These are phyloP conservation scores for Kuraishia floccosa DNA, from an alignment of 805 yeast species.

Conservation along the genomic window DNA sequence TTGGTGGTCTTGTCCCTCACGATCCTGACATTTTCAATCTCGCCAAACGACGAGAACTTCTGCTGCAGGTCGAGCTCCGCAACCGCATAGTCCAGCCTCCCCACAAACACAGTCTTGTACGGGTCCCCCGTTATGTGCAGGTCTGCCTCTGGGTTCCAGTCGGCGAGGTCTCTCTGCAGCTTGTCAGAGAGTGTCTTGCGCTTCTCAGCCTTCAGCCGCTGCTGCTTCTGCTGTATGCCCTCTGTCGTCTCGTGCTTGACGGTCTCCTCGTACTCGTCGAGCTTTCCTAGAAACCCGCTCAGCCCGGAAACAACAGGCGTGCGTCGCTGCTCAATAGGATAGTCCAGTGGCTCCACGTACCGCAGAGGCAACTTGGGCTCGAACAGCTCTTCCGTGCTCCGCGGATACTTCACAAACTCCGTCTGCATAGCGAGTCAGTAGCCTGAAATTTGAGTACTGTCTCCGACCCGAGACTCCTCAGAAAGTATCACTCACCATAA, in stretches of 20 bases:
- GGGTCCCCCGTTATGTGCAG: conserved; percentile 62
- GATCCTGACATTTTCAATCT: conserved; percentile 48
- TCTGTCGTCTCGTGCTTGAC: conserved; percentile 18
- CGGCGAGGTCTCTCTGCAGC: conserved; percentile 21
- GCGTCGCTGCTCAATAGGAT: conserved; percentile 31
- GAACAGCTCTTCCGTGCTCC: conserved; percentile 35
- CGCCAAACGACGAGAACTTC: conserved; percentile 55
- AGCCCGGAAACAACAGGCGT: conserved; percentile 38
- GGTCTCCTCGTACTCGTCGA: conserved; percentile 19
- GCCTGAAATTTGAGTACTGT: no score
- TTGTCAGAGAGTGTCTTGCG: conserved; percentile 11
- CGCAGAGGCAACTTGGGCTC: conserved; percentile 47
- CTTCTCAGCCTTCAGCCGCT: conserved; percentile 14
- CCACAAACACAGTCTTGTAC: conserved; percentile 65
- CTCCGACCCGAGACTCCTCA: no score
- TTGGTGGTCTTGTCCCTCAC: conserved; percentile 50
- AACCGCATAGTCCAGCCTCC: conserved; percentile 52
- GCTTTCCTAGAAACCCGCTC: conserved; percentile 16
- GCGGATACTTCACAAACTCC: conserved; percentile 9
- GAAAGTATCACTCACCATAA: no score
- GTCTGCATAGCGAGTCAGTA: neutral
- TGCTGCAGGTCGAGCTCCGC: conserved; percentile 61
- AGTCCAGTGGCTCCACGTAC: conserved; percentile 36
- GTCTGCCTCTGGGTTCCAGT: conserved; percentile 49
- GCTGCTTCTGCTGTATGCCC: conserved; percentile 16